Conservation (phyloP, 495 filamentous ascomycete species). For the Clohesyomyces aquaticus region DNA sequence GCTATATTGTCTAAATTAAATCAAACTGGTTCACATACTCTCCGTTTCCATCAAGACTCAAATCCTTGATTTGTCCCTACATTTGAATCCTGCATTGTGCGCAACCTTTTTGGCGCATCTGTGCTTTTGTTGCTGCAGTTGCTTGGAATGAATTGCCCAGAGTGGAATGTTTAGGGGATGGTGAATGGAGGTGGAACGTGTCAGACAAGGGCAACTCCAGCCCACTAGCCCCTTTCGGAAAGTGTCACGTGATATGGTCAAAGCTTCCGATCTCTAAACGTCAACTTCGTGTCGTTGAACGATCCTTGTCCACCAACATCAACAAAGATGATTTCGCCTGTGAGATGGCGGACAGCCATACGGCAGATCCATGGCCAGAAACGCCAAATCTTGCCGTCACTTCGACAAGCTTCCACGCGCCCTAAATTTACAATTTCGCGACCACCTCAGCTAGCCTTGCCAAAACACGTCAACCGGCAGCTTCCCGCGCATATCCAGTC, state of each 20-base stretch:
- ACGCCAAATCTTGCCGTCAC: background rate
- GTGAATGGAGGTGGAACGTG: too few relatives aligned
- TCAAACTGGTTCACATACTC: too few relatives aligned
- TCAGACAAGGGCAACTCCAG: background rate
- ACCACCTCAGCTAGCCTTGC: background rate
- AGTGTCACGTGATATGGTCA: background rate
- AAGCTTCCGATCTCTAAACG: background rate
- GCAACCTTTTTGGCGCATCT: too few relatives aligned
- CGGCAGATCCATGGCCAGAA: background rate
- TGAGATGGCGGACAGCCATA: background rate
- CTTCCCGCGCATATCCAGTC: background rate
- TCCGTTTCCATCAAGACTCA: too few relatives aligned
- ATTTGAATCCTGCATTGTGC: too few relatives aligned
- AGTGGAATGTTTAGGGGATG: too few relatives aligned
- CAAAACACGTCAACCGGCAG: background rate
- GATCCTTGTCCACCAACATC: background rate
- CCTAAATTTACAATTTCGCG: background rate
- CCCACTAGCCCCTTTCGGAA: background rate
- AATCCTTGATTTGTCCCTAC: too few relatives aligned
- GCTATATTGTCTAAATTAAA: too few relatives aligned
- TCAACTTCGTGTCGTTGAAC: background rate
- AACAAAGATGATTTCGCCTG: background rate
- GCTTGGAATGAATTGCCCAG: too few relatives aligned
- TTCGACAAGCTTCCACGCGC: background rate
- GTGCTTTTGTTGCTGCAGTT: too few relatives aligned